A percentile compares a stretch with the other conserved stretches of the same genome.
Evolutionary conservation across 164 flowering plant genomes (phyloP).

Genomic region (Tetracentron sinense): DNA sequence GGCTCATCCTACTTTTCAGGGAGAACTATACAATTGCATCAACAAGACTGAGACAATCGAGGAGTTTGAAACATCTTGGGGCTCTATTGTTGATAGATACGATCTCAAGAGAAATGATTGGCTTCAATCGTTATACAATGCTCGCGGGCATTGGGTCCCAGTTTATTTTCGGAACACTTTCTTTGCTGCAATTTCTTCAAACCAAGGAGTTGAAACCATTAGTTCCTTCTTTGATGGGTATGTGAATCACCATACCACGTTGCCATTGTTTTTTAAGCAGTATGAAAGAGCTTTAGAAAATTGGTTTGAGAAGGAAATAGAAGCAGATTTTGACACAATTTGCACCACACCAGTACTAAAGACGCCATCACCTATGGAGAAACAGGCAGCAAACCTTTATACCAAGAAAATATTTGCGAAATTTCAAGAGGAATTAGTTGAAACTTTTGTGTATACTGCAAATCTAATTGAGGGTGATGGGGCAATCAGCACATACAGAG

Average conservation of each 20-base stretch:
- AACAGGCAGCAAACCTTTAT: constrained; percentile 70
- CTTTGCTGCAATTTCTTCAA: constrained; percentile 47
- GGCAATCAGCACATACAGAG: constrained; percentile 54
- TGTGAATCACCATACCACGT: constrained; percentile 56
- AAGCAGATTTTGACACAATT: constrained; percentile 70
- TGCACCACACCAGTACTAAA: constrained; percentile 58
- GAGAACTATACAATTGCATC: constrained; percentile 56
- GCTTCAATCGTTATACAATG: constrained; percentile 49
- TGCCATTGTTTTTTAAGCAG: constrained; percentile 68
- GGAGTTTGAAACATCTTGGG: constrained; percentile 68
- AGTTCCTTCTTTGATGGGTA: constrained; percentile 72
- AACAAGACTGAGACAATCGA: constrained; percentile 55
- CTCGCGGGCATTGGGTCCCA: constrained; percentile 57
- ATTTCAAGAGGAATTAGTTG: constrained; percentile 82
- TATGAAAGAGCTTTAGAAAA: constrained; percentile 65
- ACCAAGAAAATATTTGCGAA: constrained; percentile 66
- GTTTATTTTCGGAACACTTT: constrained; percentile 55
- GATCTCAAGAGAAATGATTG: constrained; percentile 51
- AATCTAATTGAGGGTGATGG: constrained; percentile 65
- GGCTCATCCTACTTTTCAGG: constrained; percentile 46
- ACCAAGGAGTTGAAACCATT: constrained; percentile 29
- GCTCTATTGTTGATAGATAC: constrained; percentile 49
- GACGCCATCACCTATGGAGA: constrained; percentile 91
- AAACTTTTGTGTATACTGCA: constrained; percentile 76
- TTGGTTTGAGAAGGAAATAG: constrained; percentile 59